phyloP scores from a whole-genome alignment of 2,329 filamentous ascomycete species.

The Cercospora beticola region DNA sequence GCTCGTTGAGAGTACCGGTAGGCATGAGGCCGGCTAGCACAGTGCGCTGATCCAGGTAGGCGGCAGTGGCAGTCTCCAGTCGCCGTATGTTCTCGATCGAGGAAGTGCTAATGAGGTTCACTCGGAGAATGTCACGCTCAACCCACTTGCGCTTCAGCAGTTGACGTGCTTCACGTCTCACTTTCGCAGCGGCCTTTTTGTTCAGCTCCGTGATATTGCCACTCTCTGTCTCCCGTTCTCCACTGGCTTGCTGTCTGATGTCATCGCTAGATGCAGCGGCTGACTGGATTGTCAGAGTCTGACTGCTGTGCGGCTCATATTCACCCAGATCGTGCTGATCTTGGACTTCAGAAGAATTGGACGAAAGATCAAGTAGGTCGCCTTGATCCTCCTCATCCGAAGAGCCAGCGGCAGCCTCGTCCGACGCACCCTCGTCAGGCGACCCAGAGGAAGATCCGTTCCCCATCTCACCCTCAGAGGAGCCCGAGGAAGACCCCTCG shows the following conservation, averaged over 20 bases:
- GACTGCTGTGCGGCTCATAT: not conserved
- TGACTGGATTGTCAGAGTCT: not conserved
- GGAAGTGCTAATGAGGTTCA: slow-evolving; percentile 17
- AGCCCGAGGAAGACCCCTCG: not conserved
- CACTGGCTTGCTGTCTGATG: not conserved
- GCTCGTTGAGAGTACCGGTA: slow-evolving; percentile 23
- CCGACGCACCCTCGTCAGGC: not conserved
- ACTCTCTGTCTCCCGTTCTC: not conserved
- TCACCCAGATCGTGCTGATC: not conserved
- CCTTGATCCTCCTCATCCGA: not conserved
- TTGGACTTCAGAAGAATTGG: not conserved
- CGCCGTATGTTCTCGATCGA: slow-evolving; percentile 12
- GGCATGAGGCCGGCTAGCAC: slow-evolving; percentile 23
- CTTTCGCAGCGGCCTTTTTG: slow-evolving; percentile 9
- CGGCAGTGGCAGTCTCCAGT: slow-evolving; percentile 13
- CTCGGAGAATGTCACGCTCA: slow-evolving; percentile 22
- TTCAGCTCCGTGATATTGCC: not conserved
- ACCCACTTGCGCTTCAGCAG: slow-evolving; percentile 26
- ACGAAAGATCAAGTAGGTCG: not conserved
- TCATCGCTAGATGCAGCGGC: not conserved
- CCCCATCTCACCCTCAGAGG: not conserved
- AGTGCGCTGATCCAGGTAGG: slow-evolving; percentile 22
- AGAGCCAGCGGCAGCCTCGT: not conserved
- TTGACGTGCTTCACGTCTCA: slow-evolving; percentile 20
- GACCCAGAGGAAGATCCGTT: not conserved